phyloP scores from a whole-genome alignment of 768 basidiomycete genomes.

The Mycena indigotica region DNA sequence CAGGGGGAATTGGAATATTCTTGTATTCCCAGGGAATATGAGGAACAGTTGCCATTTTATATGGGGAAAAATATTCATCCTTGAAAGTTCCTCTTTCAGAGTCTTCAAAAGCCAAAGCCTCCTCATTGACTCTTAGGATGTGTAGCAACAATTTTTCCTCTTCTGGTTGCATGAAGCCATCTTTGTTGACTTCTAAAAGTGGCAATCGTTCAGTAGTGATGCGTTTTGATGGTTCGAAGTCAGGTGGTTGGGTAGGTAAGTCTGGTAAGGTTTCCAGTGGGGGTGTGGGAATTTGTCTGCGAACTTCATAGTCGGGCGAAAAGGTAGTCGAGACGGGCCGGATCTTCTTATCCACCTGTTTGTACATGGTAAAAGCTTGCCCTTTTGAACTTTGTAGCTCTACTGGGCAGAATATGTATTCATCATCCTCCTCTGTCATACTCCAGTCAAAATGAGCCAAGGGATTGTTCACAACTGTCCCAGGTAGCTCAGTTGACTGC shows the following conservation, averaged over 20 bases:
- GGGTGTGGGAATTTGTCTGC: conserved; percentile 20
- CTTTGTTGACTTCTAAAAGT: neutral
- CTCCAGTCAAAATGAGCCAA: neutral
- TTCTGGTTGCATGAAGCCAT: neutral
- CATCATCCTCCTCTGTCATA: neutral
- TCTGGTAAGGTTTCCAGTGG: neutral
- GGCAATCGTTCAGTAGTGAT: neutral
- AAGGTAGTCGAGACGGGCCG: conserved; percentile 29
- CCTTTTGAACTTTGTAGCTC: neutral
- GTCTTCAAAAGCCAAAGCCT: neutral
- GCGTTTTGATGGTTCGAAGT: neutral
- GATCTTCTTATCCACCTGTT: conserved; percentile 20
- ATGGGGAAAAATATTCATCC: neutral
- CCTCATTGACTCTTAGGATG: neutral
- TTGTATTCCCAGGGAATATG: neutral
- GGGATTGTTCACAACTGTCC: neutral
- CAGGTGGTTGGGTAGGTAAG: neutral
- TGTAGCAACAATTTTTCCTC: conserved; percentile 5
- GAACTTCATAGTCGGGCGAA: conserved; percentile 4
- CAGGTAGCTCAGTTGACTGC: neutral
- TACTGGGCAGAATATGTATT: conserved; percentile 4
- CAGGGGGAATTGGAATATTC: neutral
- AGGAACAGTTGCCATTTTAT: neutral
- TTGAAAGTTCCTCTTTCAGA: neutral
- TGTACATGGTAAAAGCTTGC: conserved; percentile 18